phyloP scores from a whole-genome alignment of 2,329 filamentous ascomycete species.

The Pyrenochaeta sp. region DNA sequence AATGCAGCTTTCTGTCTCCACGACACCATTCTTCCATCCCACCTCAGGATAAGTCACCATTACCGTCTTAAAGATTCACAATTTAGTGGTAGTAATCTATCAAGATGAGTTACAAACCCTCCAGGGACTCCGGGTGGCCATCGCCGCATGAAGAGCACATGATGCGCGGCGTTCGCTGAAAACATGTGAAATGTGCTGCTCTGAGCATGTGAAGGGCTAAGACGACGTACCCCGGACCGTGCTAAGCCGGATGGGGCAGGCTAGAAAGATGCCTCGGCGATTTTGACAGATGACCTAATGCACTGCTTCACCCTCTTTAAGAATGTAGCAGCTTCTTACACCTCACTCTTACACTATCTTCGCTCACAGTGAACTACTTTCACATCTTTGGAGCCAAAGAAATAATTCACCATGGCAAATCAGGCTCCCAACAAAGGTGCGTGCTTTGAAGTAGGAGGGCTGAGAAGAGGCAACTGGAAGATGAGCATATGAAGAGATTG shows the following conservation, averaged over 20 bases:
- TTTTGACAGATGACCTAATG: constrained; percentile 11
- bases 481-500: neutral
- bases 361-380: neutral
- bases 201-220: constrained; percentile 3
- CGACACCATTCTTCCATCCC: neutral
- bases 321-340: constrained; percentile 9
- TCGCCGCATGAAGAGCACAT: neutral
- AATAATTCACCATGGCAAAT: constrained; percentile 42
- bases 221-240: neutral
- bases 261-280: constrained; percentile 6
- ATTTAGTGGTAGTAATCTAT: neutral
- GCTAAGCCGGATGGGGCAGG: neutral
- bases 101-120: neutral
- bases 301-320: constrained; percentile 1
- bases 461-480: neutral
- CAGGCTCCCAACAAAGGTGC: constrained; percentile 43
- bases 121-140: neutral
- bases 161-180: neutral
- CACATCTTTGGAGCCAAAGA: neutral
- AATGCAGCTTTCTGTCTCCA: neutral
- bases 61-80: neutral
- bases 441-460: constrained; percentile 4
- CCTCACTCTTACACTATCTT: neutral
- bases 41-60: neutral
- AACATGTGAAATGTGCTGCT: constrained; percentile 2